A percentile compares a stretch with the other conserved stretches of the same genome.
Evolutionary conservation across 768 basidiomycete genomes (phyloP).

Genomic region (Leccinum disarticulatum): DNA sequence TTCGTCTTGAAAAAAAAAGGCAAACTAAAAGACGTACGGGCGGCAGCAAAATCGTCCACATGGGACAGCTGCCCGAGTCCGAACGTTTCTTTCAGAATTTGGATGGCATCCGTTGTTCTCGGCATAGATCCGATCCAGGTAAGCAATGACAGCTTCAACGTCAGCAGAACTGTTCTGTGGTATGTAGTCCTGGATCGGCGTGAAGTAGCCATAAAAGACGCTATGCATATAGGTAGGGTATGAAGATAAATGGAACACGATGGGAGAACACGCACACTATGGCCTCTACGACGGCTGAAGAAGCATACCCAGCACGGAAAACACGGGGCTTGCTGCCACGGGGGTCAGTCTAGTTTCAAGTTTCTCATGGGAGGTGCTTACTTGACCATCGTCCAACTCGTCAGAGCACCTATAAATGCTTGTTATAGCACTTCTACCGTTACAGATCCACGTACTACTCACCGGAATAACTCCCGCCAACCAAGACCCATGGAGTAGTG

Average conservation of each 20-base stretch:
- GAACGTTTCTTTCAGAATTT: background rate
- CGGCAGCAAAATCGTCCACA: background rate
- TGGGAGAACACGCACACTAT: slow-evolving; percentile 35
- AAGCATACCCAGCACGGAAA: slow-evolving; percentile 46
- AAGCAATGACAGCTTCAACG: background rate
- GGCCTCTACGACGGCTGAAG: slow-evolving; percentile 47
- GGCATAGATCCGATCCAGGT: background rate
- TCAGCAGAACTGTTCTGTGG: background rate
- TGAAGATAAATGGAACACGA: background rate
- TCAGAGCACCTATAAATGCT: slow-evolving; percentile 36
- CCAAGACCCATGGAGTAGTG: slow-evolving; percentile 41
- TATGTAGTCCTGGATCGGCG: background rate
- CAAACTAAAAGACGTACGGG: background rate
- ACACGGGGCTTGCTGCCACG: slow-evolving; percentile 37
- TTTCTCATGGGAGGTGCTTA: slow-evolving; percentile 28
- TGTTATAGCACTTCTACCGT: background rate
- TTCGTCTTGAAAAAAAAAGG: background rate
- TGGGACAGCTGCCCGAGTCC: background rate
- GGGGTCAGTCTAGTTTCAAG: background rate
- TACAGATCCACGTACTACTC: background rate
- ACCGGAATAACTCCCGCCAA: slow-evolving; percentile 47
- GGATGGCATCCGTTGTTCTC: slow-evolving; percentile 21
- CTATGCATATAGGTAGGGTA: background rate
- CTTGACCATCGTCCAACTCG: slow-evolving; percentile 72
- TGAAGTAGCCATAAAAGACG: background rate